These are phyloP conservation scores for Punctularia strigosozonata DNA, from an alignment of 768 basidiomycete genomes.

Conservation along the genomic window DNA sequence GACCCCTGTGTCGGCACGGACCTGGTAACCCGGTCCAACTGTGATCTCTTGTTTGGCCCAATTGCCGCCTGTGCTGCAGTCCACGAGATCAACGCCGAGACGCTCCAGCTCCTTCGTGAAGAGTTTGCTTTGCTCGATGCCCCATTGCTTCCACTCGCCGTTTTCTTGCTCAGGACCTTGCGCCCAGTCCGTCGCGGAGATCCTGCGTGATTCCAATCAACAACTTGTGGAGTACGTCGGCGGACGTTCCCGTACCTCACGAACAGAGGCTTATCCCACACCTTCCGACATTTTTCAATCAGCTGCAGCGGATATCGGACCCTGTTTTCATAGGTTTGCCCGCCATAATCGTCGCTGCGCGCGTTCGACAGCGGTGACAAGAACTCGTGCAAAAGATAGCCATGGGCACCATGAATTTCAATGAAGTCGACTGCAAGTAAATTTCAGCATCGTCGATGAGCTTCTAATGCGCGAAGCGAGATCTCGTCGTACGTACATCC, in stretches of 20 bases:
- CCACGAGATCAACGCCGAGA: constrained; percentile 66
- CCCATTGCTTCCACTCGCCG: constrained; percentile 58
- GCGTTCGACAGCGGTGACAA: constrained; percentile 65
- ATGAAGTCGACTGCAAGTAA: constrained; percentile 48
- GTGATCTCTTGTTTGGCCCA: constrained; percentile 48
- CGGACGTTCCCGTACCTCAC: too few relatives aligned
- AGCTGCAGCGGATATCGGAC: constrained; percentile 56
- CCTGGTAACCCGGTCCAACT: constrained; percentile 51
- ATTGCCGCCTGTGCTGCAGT: constrained; percentile 60
- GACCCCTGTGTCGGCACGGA: constrained; percentile 10
- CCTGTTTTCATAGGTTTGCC: constrained; percentile 55
- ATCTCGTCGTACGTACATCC: constrained; percentile 37
- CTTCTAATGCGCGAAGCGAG: too few relatives aligned
- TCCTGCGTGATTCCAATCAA: too few relatives aligned
- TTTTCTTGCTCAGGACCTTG: constrained; percentile 38
- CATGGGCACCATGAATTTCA: constrained; percentile 65
- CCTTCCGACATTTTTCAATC: constrained; percentile 35
- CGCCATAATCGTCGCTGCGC: constrained; percentile 64
- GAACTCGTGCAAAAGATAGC: constrained; percentile 57
- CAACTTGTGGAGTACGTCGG: too few relatives aligned
- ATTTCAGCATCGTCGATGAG: background rate
- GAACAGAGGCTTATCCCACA: constrained; percentile 65
- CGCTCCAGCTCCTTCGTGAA: constrained; percentile 43
- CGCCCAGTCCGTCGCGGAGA: constrained; percentile 45
- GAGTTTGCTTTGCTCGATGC: constrained; percentile 62